Conservation (phyloP, 139 green algal genomes). For the Helicosporidium sp. region DNA sequence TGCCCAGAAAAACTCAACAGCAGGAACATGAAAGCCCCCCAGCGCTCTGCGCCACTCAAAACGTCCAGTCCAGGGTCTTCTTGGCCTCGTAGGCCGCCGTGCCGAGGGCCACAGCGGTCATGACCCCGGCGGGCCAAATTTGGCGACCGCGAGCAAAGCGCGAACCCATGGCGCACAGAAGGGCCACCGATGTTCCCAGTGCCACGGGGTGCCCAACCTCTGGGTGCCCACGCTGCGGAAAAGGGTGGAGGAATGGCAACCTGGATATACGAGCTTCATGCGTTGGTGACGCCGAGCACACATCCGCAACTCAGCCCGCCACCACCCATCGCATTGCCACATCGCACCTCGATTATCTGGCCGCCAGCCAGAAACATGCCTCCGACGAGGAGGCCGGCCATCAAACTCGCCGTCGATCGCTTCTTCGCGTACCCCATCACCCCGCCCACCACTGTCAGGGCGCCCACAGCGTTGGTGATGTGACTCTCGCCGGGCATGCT, state of each 20-base stretch:
- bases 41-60: too few relatives aligned
- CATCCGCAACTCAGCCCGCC: too few relatives aligned
- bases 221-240: background rate
- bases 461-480: background rate
- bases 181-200: background rate
- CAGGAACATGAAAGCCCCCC: too few relatives aligned
- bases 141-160: background rate
- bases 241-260: too few relatives aligned
- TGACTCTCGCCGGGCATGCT: too few relatives aligned
- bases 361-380: background rate
- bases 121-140: background rate
- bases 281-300: too few relatives aligned
- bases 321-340: too few relatives aligned
- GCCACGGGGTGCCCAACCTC: conserved; percentile 1
- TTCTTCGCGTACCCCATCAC: background rate
- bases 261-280: too few relatives aligned
- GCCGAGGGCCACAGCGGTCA: background rate
- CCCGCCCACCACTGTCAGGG: background rate
- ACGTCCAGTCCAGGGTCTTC: conserved; percentile 2
- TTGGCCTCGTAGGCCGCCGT: conserved; percentile 1
- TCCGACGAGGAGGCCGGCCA: conserved; percentile 1
- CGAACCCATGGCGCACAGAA: background rate
- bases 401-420: background rate
- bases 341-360: conserved; percentile 1
- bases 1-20: too few relatives aligned